Conservation (phyloP, 2,329 filamentous ascomycete species). For the Drechslerella stenobrocha region DNA sequence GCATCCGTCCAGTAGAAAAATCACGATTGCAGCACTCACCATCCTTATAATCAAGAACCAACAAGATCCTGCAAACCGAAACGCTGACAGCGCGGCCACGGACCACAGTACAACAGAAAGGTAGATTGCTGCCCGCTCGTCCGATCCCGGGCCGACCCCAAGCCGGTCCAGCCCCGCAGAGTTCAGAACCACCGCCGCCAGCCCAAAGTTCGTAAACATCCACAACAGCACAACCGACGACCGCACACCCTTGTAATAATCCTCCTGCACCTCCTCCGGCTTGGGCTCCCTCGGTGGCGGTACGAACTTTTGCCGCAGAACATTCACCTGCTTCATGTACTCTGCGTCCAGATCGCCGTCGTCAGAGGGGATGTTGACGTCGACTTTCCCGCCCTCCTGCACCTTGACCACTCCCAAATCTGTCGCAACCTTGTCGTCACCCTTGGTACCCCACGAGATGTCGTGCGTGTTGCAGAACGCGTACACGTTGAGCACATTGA, state of each 20-base stretch:
- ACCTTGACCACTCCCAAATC: constrained; percentile 66
- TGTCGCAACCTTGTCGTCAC: constrained; percentile 88
- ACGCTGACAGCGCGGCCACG: constrained; percentile 78
- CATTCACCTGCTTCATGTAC: constrained; percentile 80
- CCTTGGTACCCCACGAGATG: constrained; percentile 97
- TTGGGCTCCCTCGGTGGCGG: constrained; percentile 63
- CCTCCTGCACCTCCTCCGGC: constrained; percentile 81
- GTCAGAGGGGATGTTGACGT: constrained; percentile 81
- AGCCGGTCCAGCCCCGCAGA: constrained; percentile 78
- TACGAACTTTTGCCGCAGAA: constrained; percentile 74
- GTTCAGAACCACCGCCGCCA: constrained; percentile 82
- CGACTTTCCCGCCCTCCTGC: constrained; percentile 93
- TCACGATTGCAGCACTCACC: constrained; percentile 63
- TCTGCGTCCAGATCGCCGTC: constrained; percentile 93
- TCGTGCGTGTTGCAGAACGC: constrained; percentile 98
- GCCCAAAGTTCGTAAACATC: constrained; percentile 94
- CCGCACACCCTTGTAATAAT: constrained; percentile 96
- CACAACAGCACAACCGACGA: constrained; percentile 88
- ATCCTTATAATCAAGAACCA: constrained; percentile 91
- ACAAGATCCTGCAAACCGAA: constrained; percentile 83
- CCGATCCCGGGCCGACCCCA: constrained; percentile 56
- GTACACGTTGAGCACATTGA: constrained; percentile 98
- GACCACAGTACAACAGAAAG: constrained; percentile 86
- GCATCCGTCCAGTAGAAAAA: constrained; percentile 6
- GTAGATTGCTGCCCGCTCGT: constrained; percentile 73